These are phyloP conservation scores for Fusarium lyarnte DNA, from an alignment of 2,329 filamentous ascomycete genomes.

Conservation along the genomic window DNA sequence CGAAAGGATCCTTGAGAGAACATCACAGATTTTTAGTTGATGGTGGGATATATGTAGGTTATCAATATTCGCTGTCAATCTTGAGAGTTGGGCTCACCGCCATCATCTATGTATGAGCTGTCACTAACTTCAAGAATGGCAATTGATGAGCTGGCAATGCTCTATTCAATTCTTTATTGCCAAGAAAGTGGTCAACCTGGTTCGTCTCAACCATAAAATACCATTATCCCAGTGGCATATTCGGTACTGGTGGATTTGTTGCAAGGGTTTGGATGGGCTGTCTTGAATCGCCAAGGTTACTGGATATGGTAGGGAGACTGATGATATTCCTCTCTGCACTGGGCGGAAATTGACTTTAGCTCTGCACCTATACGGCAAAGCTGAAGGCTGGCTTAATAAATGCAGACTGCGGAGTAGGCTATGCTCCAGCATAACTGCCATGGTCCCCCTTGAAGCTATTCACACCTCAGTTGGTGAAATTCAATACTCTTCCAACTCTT, in stretches of 20 bases:
- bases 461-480: neutral
- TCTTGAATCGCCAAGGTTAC: neutral
- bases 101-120: slow-evolving; percentile 17
- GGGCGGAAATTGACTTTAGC: neutral
- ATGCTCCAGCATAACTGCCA: neutral
- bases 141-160: slow-evolving; percentile 26
- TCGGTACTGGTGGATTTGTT: neutral
- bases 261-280: neutral
- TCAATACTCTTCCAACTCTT: neutral
- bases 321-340: neutral
- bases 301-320: neutral
- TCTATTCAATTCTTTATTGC: neutral
- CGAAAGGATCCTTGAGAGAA: neutral
- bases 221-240: neutral
- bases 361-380: no score
- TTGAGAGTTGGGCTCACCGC: slow-evolving; percentile 17
- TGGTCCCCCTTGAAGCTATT: neutral
- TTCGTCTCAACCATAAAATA: neutral
- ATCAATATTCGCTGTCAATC: neutral
- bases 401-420: neutral
- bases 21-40: neutral
- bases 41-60: neutral
- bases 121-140: slow-evolving; percentile 6
- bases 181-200: neutral
- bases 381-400: neutral